phyloP scores from a whole-genome alignment of 1,284 basidiomycete species.

The Garcileccinum viscosum region DNA sequence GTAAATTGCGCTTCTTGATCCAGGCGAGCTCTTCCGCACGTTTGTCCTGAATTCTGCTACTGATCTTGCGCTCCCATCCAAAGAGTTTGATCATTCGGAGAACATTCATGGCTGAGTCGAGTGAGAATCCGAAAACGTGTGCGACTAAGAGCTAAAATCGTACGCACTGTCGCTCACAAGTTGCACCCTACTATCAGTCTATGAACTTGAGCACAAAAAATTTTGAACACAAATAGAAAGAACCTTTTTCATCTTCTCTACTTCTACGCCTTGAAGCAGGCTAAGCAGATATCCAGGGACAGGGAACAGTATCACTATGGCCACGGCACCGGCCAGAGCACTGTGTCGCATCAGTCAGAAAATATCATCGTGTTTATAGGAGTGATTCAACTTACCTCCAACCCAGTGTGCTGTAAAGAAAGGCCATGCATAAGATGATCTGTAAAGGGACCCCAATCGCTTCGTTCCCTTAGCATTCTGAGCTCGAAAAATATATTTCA shows the following conservation, averaged over 20 bases:
- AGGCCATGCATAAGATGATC: conserved; percentile 50
- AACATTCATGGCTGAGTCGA: conserved; percentile 44
- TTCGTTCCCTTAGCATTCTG: not conserved
- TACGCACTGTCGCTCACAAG: conserved; percentile 27
- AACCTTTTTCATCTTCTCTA: conserved; percentile 26
- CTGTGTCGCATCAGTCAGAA: conserved; percentile 7
- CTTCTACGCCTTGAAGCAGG: conserved; percentile 19
- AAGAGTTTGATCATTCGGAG: conserved; percentile 76
- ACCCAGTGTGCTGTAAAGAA: conserved; percentile 55
- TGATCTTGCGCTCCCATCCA: conserved; percentile 67
- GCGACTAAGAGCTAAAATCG: not conserved
- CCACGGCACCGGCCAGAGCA: conserved; percentile 21
- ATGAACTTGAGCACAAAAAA: not conserved
- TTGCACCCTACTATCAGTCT: conserved; percentile 31
- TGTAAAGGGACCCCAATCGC: conserved; percentile 53
- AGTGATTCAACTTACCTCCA: conserved; percentile 33
- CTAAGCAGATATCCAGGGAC: conserved; percentile 20
- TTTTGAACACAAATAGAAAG: not conserved
- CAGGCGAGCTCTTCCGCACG: conserved; percentile 26
- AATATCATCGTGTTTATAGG: not conserved
- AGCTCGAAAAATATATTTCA: not conserved
- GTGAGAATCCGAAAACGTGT: conserved; percentile 2
- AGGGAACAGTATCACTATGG: conserved; percentile 19
- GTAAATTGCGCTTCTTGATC: conserved; percentile 16
- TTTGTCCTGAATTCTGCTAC: conserved; percentile 51